phyloP scores from a whole-genome alignment of 176 grass and related monocot species.

The Echinochloa phyllopogon region DNA sequence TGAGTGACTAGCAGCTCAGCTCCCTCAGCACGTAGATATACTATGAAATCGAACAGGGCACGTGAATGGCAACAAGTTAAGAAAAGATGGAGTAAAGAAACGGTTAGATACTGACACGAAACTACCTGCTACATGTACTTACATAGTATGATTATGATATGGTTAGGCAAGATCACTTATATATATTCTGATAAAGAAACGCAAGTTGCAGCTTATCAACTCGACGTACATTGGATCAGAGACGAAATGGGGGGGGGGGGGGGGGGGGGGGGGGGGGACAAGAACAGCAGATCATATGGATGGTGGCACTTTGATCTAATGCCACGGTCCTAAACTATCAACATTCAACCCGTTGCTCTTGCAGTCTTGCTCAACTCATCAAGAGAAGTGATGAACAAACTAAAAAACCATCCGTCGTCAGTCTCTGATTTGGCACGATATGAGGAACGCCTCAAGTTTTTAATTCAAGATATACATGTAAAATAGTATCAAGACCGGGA shows the following conservation, averaged over 20 bases:
- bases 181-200: background rate
- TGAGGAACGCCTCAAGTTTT: no score
- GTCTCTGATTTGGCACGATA: no score
- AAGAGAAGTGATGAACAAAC: no score
- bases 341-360: no score
- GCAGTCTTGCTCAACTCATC: no score
- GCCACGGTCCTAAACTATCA: background rate
- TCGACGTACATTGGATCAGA: background rate
- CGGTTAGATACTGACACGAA: background rate
- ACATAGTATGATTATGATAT: background rate
- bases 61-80: background rate
- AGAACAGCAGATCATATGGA: background rate
- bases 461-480: no score
- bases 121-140: background rate
- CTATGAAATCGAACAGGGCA: background rate
- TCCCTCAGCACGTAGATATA: background rate
- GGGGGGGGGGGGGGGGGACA: no score
- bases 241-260: no score
- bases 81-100: background rate
- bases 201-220: background rate
- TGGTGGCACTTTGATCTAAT: background rate
- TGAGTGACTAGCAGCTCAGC: no score
- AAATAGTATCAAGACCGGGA: no score
- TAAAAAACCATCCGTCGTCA: no score
- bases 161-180: background rate